These are phyloP conservation scores for Neurospora sp. DNA, from an alignment of 495 filamentous ascomycete genomes.

Conservation along the genomic window DNA sequence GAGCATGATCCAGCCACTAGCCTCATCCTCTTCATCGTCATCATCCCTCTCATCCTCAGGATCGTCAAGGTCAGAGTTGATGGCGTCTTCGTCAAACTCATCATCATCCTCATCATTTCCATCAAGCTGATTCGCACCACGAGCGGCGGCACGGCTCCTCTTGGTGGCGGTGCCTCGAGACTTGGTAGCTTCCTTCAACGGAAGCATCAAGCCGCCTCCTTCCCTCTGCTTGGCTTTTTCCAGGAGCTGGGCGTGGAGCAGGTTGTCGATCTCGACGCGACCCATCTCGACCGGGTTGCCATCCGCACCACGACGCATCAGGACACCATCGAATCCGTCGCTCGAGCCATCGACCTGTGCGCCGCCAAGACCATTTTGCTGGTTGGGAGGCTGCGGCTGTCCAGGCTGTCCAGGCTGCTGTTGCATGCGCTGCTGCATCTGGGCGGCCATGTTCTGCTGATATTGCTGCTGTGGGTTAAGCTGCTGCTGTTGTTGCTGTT, in stretches of 20 bases:
- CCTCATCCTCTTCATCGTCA: constrained; percentile 73
- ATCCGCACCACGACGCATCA: constrained; percentile 31
- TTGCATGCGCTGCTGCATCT: constrained; percentile 21
- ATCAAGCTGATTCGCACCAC: constrained; percentile 47
- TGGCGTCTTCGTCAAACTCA: constrained; percentile 78
- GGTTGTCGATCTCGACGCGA: constrained; percentile 45
- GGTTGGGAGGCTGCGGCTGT: constrained; percentile 28
- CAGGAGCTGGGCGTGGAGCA: constrained; percentile 57
- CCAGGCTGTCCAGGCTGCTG: constrained; percentile 14
- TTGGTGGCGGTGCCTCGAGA: constrained; percentile 8
- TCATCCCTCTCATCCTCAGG: constrained; percentile 73
- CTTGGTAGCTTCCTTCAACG: constrained; percentile 39
- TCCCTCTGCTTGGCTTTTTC: constrained; percentile 60
- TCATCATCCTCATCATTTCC: constrained; percentile 54
- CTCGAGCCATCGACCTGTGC: constrained; percentile 42
- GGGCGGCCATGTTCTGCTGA: constrained; percentile 9
- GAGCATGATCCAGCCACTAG: constrained; percentile 74
- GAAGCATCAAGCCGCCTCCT: constrained; percentile 73
- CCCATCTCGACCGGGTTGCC: constrained; percentile 35
- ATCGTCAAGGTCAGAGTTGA: constrained; percentile 97
- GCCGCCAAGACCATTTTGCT: constrained; percentile 30
- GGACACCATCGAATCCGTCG: constrained; percentile 38
- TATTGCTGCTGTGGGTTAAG: constrained; percentile 29
- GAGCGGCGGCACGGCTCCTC: not conserved
- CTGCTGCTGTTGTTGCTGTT: constrained; percentile 37